Base-by-base conservation (phyloP, 2,329 filamentous ascomycete genomes). In the Fusarium sororula region DNA sequence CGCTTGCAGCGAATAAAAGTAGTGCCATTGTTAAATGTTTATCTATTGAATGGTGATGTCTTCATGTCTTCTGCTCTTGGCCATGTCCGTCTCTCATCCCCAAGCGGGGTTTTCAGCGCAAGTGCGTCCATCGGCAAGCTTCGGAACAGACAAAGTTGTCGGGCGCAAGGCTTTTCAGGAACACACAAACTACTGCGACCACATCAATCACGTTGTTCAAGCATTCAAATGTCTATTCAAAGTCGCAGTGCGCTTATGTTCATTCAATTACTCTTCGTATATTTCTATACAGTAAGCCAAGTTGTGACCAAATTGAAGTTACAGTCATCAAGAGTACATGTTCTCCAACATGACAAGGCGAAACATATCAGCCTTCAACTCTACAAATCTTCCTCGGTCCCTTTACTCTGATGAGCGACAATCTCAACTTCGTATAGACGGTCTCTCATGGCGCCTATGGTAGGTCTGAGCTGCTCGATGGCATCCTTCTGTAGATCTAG, bases 1-100 rank as follows among this genome's bases (percentile, higher is more conserved):
- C 69, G 53, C 66, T 75, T 75, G 64, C 63, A 68, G 63, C 63
- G 65, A 78, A 79, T 75, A 77, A 78, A 77, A 78, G 74, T 70
- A 78, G 77, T 76, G 74, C 57, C 75, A 70, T 79, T 78, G 76
- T 78, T 77, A 77, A 17, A 44, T 62, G 32, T 22, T 53, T 22
- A 17, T 59, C 18, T 47, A 24, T 26, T 47, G 9, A 24, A 20
- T 6, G 28, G 38, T 26, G 44, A n/a, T 53, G 26, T 58, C 38
- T 48, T 24, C n/a, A n/a, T 54, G 39, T 22, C 32, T 26, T 48
- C 4, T 35, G 18, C 28, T 3, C 24, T 14, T 24, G 22, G 9
- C 30, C 1, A 6, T 32, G 18, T 13, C 7, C 9, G 1, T 38
- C 2, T 14, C 24, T 26, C 50, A 45, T 12, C 24, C 32, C 44